Evolutionary conservation across 2,329 filamentous ascomycete genomes (phyloP).

Genomic region (Botrytis sinoallii): DNA sequence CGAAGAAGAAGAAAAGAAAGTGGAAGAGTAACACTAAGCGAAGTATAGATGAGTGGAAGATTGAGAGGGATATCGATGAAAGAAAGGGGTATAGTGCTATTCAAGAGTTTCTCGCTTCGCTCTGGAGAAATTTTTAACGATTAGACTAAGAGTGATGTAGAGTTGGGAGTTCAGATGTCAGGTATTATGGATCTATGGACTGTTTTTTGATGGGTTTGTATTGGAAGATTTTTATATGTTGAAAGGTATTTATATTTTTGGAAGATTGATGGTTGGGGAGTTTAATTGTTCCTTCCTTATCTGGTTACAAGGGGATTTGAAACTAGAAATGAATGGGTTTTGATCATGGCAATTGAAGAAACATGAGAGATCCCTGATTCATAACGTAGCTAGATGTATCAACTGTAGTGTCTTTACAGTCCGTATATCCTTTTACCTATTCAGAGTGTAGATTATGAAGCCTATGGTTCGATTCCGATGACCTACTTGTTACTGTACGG

Average conservation of each 20-base stretch:
- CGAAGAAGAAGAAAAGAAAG: too few relatives aligned
- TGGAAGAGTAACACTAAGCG: background rate
- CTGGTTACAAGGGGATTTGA: background rate
- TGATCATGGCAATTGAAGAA: background rate
- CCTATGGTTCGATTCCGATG: background rate
- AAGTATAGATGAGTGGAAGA: background rate
- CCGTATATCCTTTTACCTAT: fast-evolving
- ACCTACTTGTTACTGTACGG: background rate
- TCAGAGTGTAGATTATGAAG: background rate
- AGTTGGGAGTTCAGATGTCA: background rate
- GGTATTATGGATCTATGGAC: fast-evolving
- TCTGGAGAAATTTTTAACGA: too few relatives aligned
- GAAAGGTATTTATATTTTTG: background rate
- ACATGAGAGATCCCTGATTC: background rate
- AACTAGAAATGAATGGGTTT: too few relatives aligned
- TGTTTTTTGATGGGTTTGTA: fast-evolving
- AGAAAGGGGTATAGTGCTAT: background rate
- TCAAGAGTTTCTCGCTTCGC: too few relatives aligned
- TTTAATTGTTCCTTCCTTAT: background rate
- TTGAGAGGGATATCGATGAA: too few relatives aligned
- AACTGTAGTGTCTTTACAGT: fast-evolving
- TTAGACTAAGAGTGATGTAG: too few relatives aligned
- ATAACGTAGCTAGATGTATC: background rate
- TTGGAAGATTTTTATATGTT: background rate
- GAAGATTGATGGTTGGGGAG: fast-evolving